Percentiles rank a stretch among this genome's conserved stretches.
Conservation (phyloP, 192 early-diverging fungal genomes). For the Coemansia sp. region DNA sequence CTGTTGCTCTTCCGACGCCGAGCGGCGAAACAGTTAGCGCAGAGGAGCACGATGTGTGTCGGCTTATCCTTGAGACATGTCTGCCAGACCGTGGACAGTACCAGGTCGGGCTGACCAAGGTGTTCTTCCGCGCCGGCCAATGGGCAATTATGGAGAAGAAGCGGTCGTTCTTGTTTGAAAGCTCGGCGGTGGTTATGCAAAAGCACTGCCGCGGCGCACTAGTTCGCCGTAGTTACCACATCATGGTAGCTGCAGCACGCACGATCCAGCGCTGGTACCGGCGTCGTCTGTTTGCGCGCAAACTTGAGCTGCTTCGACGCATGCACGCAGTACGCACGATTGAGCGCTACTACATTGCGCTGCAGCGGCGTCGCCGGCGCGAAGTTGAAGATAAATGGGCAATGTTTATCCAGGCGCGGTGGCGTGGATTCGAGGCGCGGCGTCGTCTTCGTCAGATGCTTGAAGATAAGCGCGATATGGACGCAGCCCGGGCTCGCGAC, state of each 20-base stretch:
- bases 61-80: slow-evolving; percentile 59
- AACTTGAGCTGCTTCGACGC: slow-evolving; percentile 10
- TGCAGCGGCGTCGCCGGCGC: background rate
- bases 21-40: slow-evolving; percentile 50
- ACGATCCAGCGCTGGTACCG: slow-evolving; percentile 42
- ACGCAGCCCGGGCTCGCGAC: slow-evolving; percentile 8
- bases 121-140: slow-evolving; percentile 96
- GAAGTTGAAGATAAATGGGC: background rate
- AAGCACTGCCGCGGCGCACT: slow-evolving; percentile 66
- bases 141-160: slow-evolving; percentile 76
- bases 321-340: slow-evolving; percentile 32
- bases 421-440: slow-evolving; percentile 7
- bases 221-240: slow-evolving; percentile 58
- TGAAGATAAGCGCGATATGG: slow-evolving; percentile 7
- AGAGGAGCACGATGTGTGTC: slow-evolving; percentile 62
- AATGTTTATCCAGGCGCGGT: slow-evolving; percentile 5
- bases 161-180: slow-evolving; percentile 74
- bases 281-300: slow-evolving; percentile 11
- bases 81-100: slow-evolving; percentile 78
- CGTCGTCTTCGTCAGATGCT: background rate
- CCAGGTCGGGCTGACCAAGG: slow-evolving; percentile 93
- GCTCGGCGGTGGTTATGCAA: slow-evolving; percentile 79
- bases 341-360: slow-evolving; percentile 17
- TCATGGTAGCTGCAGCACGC: slow-evolving; percentile 39
- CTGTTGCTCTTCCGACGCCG: background rate